Evolutionary conservation across 1,284 basidiomycete species (phyloP).

Genomic region (Schizopora paradoxa): DNA sequence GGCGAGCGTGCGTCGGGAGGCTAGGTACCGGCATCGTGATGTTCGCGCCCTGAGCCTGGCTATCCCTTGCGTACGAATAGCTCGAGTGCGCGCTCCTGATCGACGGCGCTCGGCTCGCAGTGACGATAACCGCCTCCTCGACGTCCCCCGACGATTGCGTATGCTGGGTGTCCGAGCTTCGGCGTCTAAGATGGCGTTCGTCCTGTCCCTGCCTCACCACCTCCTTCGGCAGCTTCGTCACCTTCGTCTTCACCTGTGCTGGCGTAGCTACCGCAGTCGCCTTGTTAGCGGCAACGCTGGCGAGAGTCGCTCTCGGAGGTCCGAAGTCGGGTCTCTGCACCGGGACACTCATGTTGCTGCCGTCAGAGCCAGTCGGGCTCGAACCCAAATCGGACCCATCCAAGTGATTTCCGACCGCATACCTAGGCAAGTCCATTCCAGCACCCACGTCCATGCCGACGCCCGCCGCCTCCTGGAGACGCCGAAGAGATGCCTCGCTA

Average conservation of each 20-base stretch:
- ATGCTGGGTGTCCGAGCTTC: slow-evolving; percentile 9
- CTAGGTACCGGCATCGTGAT: no score
- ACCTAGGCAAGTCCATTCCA: not conserved
- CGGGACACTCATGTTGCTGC: slow-evolving; percentile 9
- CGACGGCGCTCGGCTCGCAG: slow-evolving; percentile 10
- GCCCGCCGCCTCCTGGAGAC: slow-evolving; percentile 7
- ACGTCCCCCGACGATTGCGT: slow-evolving; percentile 9
- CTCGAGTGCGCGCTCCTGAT: slow-evolving; percentile 31
- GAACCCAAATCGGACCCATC: slow-evolving; percentile 8
- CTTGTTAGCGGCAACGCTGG: not conserved
- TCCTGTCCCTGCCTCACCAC: not conserved
- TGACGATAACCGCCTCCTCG: slow-evolving; percentile 13
- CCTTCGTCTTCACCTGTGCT: not conserved
- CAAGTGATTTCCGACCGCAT: not conserved
- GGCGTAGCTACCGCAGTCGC: no score
- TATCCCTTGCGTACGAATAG: slow-evolving; percentile 24
- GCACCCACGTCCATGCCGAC: not conserved
- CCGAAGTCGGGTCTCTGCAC: slow-evolving; percentile 8
- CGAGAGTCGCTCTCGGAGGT: not conserved
- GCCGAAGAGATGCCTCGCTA: slow-evolving; percentile 7
- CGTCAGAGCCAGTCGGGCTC: slow-evolving; percentile 11
- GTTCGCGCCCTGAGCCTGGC: slow-evolving; percentile 15
- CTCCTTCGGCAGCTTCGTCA: not conserved
- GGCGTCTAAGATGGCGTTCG: not conserved
- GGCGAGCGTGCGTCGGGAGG: no score